phyloP scores from a whole-genome alignment of 495 filamentous ascomycete species.

The Monascus purpureus region DNA sequence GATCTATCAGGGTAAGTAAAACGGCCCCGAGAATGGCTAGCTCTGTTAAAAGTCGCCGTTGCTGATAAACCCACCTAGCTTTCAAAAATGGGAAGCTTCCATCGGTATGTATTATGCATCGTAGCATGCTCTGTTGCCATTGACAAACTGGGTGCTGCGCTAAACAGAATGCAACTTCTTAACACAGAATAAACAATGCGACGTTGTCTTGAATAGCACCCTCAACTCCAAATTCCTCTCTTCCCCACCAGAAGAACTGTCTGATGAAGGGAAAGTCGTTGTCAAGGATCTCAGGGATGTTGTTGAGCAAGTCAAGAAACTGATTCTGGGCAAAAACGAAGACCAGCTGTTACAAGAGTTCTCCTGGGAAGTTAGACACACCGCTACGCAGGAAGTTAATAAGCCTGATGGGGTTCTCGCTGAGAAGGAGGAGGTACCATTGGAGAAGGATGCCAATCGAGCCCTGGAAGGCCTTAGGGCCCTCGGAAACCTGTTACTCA shows the following conservation, averaged over 20 bases:
- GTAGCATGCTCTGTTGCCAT: background rate
- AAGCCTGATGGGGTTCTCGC: constrained; percentile 49
- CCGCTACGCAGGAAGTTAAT: constrained; percentile 44
- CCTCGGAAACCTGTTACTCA: constrained; percentile 77
- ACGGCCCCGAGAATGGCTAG: background rate
- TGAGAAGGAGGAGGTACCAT: constrained; percentile 56
- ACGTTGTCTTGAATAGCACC: constrained; percentile 80
- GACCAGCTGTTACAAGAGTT: constrained; percentile 92
- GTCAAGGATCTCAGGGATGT: constrained; percentile 68
- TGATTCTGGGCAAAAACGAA: constrained; percentile 90
- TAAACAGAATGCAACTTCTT: background rate
- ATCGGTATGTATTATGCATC: constrained; percentile 45
- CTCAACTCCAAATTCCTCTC: constrained; percentile 51
- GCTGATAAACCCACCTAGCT: constrained; percentile 34
- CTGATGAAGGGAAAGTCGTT: constrained; percentile 62
- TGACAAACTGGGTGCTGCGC: background rate
- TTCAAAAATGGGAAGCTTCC: constrained; percentile 86
- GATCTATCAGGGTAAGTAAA: constrained; percentile 60
- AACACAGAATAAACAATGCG: constrained; percentile 76
- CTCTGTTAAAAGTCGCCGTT: background rate
- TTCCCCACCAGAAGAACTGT: constrained; percentile 65
- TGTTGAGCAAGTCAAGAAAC: constrained; percentile 72
- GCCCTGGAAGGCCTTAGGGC: constrained; percentile 78
- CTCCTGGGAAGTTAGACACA: constrained; percentile 78
- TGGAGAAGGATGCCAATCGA: constrained; percentile 69